Percentiles rank a stretch among this genome's conserved stretches.
Evolutionary conservation across 2,329 filamentous ascomycete genomes (phyloP).

Genomic region (Fusarium sacchari): DNA sequence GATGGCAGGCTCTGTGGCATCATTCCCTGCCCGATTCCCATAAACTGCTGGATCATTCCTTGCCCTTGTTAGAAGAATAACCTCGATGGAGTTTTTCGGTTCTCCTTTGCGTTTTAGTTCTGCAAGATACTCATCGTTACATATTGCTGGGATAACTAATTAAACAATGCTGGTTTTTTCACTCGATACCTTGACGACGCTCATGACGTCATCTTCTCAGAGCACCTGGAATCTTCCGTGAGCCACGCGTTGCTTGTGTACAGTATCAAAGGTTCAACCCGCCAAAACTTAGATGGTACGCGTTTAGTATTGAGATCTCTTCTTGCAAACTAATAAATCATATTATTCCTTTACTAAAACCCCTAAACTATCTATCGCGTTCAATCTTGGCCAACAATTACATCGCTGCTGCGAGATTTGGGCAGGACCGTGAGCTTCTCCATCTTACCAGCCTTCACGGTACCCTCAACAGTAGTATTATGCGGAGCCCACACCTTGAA

Average conservation of each 20-base stretch:
- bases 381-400: conserved; percentile 1
- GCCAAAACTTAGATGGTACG: too few relatives aligned
- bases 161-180: not conserved
- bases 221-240: not conserved
- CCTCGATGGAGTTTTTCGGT: not conserved
- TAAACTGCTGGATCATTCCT: conserved; percentile 31
- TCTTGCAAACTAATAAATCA: rapidly evolving
- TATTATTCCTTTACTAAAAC: not conserved
- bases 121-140: not conserved
- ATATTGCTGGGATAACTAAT: not conserved
- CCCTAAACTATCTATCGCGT: rapidly evolving
- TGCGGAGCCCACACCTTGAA: conserved; percentile 7
- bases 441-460: not conserved
- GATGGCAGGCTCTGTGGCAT: conserved; percentile 23
- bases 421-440: not conserved
- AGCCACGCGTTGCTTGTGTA: not conserved
- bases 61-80: conserved; percentile 4
- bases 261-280: too few relatives aligned
- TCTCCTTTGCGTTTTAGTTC: not conserved
- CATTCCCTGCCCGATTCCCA: conserved; percentile 23
- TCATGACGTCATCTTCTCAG: not conserved
- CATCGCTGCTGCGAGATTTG: not conserved
- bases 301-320: too few relatives aligned
- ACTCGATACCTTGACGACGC: not conserved
- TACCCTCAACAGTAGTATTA: not conserved